A percentile compares a stretch with the other conserved stretches of the same genome.
Evolutionary conservation across 331 rosid genomes (phyloP).

Genomic region (Quercus tomentella): DNA sequence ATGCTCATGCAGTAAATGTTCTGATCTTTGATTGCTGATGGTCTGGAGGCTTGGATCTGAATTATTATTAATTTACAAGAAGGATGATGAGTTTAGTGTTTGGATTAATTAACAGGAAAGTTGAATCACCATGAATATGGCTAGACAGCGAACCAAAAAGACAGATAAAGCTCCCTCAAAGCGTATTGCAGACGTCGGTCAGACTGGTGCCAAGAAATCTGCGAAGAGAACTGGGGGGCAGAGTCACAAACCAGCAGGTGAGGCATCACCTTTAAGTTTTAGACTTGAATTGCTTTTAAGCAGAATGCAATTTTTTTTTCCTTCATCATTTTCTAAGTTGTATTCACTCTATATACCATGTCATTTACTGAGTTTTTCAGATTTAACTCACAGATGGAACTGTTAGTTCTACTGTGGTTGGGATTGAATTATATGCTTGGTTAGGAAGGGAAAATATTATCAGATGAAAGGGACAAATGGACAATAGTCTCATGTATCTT

Average conservation of each 20-base stretch:
- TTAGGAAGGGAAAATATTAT: not conserved
- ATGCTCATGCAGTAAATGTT: slow-evolving; percentile 9
- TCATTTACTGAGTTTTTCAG: not conserved
- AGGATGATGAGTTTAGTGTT: not conserved
- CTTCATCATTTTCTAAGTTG: not conserved
- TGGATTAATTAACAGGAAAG: slow-evolving; percentile 25
- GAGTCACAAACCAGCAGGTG: slow-evolving; percentile 36
- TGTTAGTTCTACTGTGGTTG: not conserved
- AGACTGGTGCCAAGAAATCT: slow-evolving; percentile 34
- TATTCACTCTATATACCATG: not conserved
- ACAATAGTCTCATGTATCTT: slow-evolving; percentile 2
- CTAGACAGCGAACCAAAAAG: slow-evolving; percentile 18
- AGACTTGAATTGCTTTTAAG: not conserved
- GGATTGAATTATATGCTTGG: slow-evolving; percentile 2
- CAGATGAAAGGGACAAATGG: not conserved
- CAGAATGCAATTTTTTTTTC: not conserved
- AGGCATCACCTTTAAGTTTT: not conserved
- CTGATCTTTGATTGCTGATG: not conserved
- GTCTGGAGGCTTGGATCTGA: not conserved
- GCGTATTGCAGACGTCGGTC: slow-evolving; percentile 23
- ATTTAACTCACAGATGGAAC: not conserved
- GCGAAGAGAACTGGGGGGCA: slow-evolving; percentile 28
- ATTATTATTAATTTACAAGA: not conserved
- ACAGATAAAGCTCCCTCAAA: slow-evolving; percentile 36
- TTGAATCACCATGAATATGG: slow-evolving; percentile 41